phyloP scores from a whole-genome alignment of 1,139 yeast genomes.

The Pichia sp. region DNA sequence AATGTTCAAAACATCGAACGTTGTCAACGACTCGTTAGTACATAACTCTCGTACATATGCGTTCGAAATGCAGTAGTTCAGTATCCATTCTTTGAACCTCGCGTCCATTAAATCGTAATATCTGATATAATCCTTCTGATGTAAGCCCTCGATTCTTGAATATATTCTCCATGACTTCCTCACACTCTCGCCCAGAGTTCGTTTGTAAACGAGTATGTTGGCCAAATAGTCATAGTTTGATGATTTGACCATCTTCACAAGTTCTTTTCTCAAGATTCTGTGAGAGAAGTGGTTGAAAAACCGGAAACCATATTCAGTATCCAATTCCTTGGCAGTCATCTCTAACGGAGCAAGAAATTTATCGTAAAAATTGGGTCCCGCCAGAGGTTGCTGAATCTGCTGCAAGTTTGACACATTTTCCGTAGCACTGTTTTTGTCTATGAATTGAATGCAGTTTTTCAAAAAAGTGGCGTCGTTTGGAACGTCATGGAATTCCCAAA shows the following conservation, averaged over 20 bases:
- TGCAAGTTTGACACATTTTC: neutral
- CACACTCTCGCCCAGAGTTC: slow-evolving; percentile 1
- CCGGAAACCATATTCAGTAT: slow-evolving; percentile 12
- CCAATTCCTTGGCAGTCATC: slow-evolving; percentile 8
- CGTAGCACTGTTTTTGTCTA: slow-evolving; percentile 10
- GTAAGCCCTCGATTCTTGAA: slow-evolving; percentile 5
- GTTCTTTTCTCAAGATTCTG: slow-evolving; percentile 7
- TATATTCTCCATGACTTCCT: slow-evolving; percentile 11
- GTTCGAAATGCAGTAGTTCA: slow-evolving; percentile 11
- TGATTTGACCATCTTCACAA: slow-evolving; percentile 6
- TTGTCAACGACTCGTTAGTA: neutral
- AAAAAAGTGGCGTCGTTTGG: slow-evolving; percentile 12
- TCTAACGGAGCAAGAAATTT: slow-evolving; percentile 12
- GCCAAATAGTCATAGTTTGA: slow-evolving; percentile 8
- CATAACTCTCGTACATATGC: neutral
- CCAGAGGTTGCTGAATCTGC: neutral
- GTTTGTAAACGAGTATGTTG: neutral
- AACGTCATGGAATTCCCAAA: slow-evolving; percentile 15
- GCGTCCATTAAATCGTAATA: slow-evolving; percentile 17
- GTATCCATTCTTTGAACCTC: slow-evolving; percentile 15
- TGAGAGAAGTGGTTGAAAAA: slow-evolving; percentile 15
- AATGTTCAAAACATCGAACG: slow-evolving; percentile 7
- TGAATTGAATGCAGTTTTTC: slow-evolving; percentile 13
- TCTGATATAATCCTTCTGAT: slow-evolving; percentile 8
- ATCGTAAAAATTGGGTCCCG: neutral